Percentiles rank a stretch among this genome's conserved stretches.
phyloP scores from a whole-genome alignment of 2,329 filamentous ascomycete genomes.

The Polychaeton citri region DNA sequence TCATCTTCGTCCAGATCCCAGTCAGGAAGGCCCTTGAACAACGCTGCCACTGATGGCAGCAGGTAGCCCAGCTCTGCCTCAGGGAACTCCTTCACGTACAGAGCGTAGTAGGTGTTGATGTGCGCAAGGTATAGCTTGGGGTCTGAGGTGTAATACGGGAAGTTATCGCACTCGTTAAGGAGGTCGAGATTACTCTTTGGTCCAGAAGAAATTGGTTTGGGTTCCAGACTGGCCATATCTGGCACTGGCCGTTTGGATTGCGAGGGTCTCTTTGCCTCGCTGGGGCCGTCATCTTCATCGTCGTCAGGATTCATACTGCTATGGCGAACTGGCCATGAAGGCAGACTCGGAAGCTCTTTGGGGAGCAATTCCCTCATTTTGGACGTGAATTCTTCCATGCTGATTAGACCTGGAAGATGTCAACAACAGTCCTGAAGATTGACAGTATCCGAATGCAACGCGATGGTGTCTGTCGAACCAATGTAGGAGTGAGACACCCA shows the following conservation, averaged over 20 bases:
- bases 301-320: conserved; percentile 10
- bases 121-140: conserved; percentile 39
- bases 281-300: conserved; percentile 1
- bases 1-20: conserved; percentile 47
- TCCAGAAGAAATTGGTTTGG: conserved; percentile 15
- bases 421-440: too few relatives aligned
- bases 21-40: conserved; percentile 41
- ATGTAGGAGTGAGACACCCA: too few relatives aligned
- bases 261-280: not conserved
- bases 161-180: conserved; percentile 47
- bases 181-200: conserved; percentile 40
- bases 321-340: conserved; percentile 11
- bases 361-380: conserved; percentile 18
- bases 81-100: conserved; percentile 55
- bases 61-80: conserved; percentile 49
- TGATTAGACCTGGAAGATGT: too few relatives aligned
- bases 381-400: conserved; percentile 20
- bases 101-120: conserved; percentile 39
- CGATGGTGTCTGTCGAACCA: too few relatives aligned
- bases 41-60: conserved; percentile 46
- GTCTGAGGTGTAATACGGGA: conserved; percentile 58
- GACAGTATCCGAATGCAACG: too few relatives aligned
- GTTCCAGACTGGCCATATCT: conserved; percentile 11
- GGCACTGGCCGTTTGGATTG: too few relatives aligned
- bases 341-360: conserved; percentile 16